Evolutionary conservation across 345 rosid genomes (phyloP).

Genomic region (Leavenworthia alabamica): DNA sequence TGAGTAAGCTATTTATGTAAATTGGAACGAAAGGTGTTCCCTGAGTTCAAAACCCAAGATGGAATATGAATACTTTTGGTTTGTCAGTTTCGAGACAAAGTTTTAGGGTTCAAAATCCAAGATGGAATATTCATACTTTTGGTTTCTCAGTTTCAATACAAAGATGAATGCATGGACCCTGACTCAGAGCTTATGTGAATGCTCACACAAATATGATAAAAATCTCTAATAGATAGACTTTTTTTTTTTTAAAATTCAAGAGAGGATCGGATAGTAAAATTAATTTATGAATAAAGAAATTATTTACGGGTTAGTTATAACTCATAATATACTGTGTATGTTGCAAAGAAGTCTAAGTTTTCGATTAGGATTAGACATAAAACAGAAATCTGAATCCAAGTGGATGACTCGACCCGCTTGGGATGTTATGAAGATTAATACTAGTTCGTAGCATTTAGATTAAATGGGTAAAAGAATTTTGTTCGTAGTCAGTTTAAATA

Average conservation of each 20-base stretch:
- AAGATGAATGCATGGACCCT: neutral
- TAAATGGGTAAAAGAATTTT: no score
- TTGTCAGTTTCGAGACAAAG: slow-evolving; percentile 8
- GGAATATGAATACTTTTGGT: slow-evolving; percentile 11
- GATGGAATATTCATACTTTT: slow-evolving; percentile 1
- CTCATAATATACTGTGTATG: no score
- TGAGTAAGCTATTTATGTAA: neutral
- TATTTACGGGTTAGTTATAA: no score
- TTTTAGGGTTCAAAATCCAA: slow-evolving; percentile 24
- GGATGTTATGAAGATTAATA: no score
- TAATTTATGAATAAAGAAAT: no score
- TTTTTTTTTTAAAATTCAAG: neutral
- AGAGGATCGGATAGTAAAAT: neutral
- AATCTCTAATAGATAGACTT: neutral
- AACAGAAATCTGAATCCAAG: no score
- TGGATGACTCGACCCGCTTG: no score
- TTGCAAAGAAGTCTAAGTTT: no score
- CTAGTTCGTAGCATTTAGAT: no score
- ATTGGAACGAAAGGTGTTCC: slow-evolving; percentile 9
- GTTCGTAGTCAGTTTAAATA: no score
- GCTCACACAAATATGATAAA: neutral
- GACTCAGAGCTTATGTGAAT: neutral
- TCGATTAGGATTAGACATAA: no score
- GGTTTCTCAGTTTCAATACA: slow-evolving; percentile 17
- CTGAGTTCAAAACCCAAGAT: slow-evolving; percentile 23